Percentiles rank a stretch among this genome's conserved stretches.
Conservation (phyloP, 805 yeast species). For the Yarrowia phangngaensis region DNA sequence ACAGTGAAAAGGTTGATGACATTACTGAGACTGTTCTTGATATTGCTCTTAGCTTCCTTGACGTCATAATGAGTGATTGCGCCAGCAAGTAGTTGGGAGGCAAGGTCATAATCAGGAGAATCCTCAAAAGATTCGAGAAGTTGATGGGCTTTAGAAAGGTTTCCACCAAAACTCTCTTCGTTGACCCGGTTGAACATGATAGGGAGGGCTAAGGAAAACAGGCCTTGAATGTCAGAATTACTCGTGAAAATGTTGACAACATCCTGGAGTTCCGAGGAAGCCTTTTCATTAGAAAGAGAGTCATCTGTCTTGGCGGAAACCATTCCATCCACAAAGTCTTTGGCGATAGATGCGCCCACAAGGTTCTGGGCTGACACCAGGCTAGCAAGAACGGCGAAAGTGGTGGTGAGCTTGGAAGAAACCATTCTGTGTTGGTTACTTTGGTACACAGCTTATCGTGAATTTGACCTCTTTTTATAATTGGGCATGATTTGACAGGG, state of each 20-base stretch:
- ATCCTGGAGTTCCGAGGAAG: conserved; percentile 22
- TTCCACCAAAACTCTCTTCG: conserved; percentile 10
- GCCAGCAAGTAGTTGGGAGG: no score
- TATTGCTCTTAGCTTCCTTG: conserved; percentile 7
- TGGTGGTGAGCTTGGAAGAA: conserved; percentile 4
- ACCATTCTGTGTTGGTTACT: conserved; percentile 2
- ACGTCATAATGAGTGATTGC: conserved; percentile 24
- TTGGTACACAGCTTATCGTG: no score
- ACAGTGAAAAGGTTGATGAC: conserved; percentile 5
- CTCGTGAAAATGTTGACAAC: conserved; percentile 17
- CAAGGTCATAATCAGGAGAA: conserved; percentile 26
- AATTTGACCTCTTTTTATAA: no score
- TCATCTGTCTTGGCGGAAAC: conserved; percentile 26
- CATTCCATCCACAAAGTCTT: conserved; percentile 15
- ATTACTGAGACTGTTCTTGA: conserved; percentile 1
- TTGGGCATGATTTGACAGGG: no score
- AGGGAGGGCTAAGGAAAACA: conserved; percentile 20
- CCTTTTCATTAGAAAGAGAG: conserved; percentile 8
- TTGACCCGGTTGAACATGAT: conserved; percentile 8
- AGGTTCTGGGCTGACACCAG: conserved; percentile 26
- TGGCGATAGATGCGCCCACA: conserved; percentile 8
- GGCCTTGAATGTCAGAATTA: conserved; percentile 19
- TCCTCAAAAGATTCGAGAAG: conserved; percentile 15
- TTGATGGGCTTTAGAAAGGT: conserved; percentile 19
- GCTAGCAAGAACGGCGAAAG: conserved; percentile 14